phyloP scores from a whole-genome alignment of 108 stramenopile genomes.

The Epithemia pelagica region DNA sequence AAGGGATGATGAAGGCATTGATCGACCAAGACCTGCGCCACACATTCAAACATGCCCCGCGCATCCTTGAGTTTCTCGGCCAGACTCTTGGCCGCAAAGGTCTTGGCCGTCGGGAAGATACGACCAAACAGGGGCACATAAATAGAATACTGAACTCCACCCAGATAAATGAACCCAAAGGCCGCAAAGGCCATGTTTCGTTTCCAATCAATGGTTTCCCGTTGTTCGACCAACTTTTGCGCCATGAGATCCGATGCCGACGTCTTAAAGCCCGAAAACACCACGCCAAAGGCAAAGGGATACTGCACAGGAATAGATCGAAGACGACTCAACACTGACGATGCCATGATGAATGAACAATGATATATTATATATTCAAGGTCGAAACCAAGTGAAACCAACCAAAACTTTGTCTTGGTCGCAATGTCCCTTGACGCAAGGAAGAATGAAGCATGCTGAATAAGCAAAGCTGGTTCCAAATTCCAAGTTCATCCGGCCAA shows the following conservation, averaged over 20 bases:
- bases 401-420: no score
- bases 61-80: slow-evolving; percentile 66
- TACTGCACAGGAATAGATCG: slow-evolving; percentile 45
- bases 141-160: slow-evolving; percentile 77
- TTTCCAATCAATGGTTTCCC: slow-evolving; percentile 74
- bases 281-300: slow-evolving; percentile 82
- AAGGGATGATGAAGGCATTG: slow-evolving; percentile 65
- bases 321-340: slow-evolving; percentile 22
- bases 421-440: no score
- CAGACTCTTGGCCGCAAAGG: slow-evolving; percentile 60
- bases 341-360: slow-evolving; percentile 1
- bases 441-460: no score
- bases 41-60: slow-evolving; percentile 37
- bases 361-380: not conserved
- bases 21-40: slow-evolving; percentile 33
- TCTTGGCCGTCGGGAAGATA: slow-evolving; percentile 68
- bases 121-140: slow-evolving; percentile 81
- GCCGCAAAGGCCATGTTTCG: slow-evolving; percentile 85
- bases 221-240: slow-evolving; percentile 74
- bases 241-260: slow-evolving; percentile 72
- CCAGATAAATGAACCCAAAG: slow-evolving; percentile 84
- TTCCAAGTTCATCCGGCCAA: no score
- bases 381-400: not conserved
- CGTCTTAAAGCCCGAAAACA: slow-evolving; percentile 74
- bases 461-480: no score